Conservation (phyloP, 257 asterid genomes). For the Mentha longifolia region DNA sequence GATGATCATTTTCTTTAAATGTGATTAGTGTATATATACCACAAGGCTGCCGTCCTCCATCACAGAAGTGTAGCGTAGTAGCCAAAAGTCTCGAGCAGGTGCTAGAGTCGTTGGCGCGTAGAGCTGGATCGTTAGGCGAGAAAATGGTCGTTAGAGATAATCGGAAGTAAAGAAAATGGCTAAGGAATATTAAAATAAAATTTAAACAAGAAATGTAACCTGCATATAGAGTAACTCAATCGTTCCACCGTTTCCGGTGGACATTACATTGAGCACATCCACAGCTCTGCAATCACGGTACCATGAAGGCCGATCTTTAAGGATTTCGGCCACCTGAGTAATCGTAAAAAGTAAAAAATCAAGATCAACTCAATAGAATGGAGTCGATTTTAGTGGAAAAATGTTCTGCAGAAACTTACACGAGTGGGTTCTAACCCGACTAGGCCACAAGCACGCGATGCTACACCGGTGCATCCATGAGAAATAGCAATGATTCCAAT, state of each 20-base stretch:
- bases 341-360: background rate
- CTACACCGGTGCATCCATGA: constrained; percentile 99
- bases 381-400: background rate
- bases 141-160: constrained; percentile 3
- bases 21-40: constrained; percentile 44
- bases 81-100: constrained; percentile 97
- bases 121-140: constrained; percentile 51
- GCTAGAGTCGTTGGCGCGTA: constrained; percentile 94
- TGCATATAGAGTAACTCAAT: constrained; percentile 95
- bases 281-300: constrained; percentile 93
- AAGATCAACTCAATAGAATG: background rate
- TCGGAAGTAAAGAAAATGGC: background rate
- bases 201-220: constrained; percentile 42
- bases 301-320: constrained; percentile 96
- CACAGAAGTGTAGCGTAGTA: constrained; percentile 87
- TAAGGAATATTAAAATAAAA: background rate
- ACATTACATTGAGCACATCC: constrained; percentile 82
- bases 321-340: constrained; percentile 89
- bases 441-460: constrained; percentile 99
- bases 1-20: background rate
- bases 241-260: constrained; percentile 96
- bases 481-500: constrained; percentile 99
- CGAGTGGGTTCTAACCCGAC: constrained; percentile 95
- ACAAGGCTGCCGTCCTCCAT: constrained; percentile 99
- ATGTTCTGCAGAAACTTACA: constrained; percentile 48